phyloP scores from a whole-genome alignment of 192 early-diverging fungal species.

The Funneliformis mosseae region DNA sequence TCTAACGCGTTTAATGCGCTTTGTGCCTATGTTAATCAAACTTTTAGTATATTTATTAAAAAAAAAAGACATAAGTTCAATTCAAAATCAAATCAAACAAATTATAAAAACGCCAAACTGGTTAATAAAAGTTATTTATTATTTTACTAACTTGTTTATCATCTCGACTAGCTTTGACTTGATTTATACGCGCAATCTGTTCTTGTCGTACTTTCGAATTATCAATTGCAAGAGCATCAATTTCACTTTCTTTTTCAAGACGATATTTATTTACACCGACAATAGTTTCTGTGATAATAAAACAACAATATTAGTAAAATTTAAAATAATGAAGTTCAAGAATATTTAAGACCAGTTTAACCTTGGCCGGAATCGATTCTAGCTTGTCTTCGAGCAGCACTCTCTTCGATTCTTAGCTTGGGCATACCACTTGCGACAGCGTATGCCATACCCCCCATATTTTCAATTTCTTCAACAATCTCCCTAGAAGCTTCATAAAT shows the following conservation, averaged over 20 bases:
- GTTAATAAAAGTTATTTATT: neutral
- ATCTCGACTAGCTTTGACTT: slow-evolving; percentile 60
- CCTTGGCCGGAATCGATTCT: slow-evolving; percentile 87
- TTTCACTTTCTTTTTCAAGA: slow-evolving; percentile 61
- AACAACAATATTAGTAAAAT: neutral
- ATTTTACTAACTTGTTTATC: slow-evolving; percentile 41
- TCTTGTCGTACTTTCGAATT: slow-evolving; percentile 71
- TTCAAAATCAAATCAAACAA: too few relatives aligned
- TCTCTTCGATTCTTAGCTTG: slow-evolving; percentile 86
- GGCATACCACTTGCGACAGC: slow-evolving; percentile 88
- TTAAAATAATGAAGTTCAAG: neutral
- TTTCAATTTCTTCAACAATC: slow-evolving; percentile 80
- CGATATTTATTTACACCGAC: slow-evolving; percentile 92
- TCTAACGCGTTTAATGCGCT: slow-evolving; percentile 65
- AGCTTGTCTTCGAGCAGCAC: slow-evolving; percentile 84
- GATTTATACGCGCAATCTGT: slow-evolving; percentile 66
- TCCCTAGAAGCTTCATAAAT: slow-evolving; percentile 69
- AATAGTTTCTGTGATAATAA: slow-evolving; percentile 63
- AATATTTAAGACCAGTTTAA: slow-evolving; percentile 31
- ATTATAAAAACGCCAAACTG: neutral
- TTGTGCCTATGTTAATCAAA: slow-evolving; percentile 41
- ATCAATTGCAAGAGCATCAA: slow-evolving; percentile 81
- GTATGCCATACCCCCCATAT: slow-evolving; percentile 89
- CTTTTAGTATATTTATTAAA: neutral
- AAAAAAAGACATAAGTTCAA: neutral